Conservation (phyloP, 768 basidiomycete genomes). For the Boletus sensibilis region DNA sequence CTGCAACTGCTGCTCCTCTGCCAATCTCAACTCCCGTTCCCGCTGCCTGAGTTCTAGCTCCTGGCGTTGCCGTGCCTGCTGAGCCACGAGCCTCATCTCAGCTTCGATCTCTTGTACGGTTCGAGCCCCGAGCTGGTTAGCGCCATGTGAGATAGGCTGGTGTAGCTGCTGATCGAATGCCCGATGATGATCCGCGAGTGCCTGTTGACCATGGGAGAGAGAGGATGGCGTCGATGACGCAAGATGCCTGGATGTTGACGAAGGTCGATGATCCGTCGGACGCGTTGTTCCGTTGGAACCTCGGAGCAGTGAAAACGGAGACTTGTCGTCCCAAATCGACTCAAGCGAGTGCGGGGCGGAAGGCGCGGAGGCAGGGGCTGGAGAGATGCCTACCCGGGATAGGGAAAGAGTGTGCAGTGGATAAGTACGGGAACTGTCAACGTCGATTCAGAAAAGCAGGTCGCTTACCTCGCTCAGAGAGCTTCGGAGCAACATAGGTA, state of each 20-base stretch:
- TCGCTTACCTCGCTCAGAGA: slow-evolving; percentile 31
- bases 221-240: slow-evolving; percentile 21
- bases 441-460: slow-evolving; percentile 6
- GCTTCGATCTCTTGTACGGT: slow-evolving; percentile 82
- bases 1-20: slow-evolving; percentile 38
- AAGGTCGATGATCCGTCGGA: slow-evolving; percentile 34
- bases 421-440: slow-evolving; percentile 8
- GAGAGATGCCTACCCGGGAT: slow-evolving; percentile 23
- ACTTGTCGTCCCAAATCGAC: slow-evolving; percentile 81
- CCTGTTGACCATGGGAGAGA: slow-evolving; percentile 30
- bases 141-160: slow-evolving; percentile 34
- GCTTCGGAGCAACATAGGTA: slow-evolving; percentile 11
- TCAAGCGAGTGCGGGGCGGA: slow-evolving; percentile 52
- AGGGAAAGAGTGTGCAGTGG: slow-evolving; percentile 13
- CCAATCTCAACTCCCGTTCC: slow-evolving; percentile 40
- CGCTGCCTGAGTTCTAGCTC: slow-evolving; percentile 47
- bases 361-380: slow-evolving; percentile 36
- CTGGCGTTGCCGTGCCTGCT: slow-evolving; percentile 41
- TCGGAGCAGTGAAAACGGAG: slow-evolving; percentile 68
- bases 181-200: slow-evolving; percentile 34
- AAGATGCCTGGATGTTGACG: slow-evolving; percentile 25
- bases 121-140: slow-evolving; percentile 43
- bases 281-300: slow-evolving; percentile 50
- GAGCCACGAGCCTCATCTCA: slow-evolving; percentile 71
- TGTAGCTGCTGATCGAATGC: slow-evolving; percentile 39